Evolutionary conservation across 768 basidiomycete genomes (phyloP).

Genomic region (Mycena haematopus): DNA sequence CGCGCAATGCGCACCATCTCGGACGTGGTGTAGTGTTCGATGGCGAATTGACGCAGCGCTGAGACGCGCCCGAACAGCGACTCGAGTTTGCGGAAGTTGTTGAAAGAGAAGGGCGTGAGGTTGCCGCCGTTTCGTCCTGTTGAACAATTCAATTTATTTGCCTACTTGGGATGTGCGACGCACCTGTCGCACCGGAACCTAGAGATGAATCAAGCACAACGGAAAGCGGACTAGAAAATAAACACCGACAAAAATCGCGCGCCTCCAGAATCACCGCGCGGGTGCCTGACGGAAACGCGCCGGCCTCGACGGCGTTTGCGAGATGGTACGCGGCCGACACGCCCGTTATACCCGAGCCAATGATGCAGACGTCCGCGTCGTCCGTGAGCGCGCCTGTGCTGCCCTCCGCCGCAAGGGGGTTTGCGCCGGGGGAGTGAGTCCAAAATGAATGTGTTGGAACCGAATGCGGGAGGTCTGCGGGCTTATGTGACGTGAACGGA

Average conservation of each 20-base stretch:
- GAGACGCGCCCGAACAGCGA: slow-evolving; percentile 6
- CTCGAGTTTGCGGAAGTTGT: slow-evolving; percentile 5
- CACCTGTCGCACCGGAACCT: slow-evolving; percentile 84
- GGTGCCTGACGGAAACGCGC: slow-evolving; percentile 32
- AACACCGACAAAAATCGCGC: slow-evolving; percentile 79
- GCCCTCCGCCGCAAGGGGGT: slow-evolving; percentile 71
- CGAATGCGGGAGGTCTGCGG: slow-evolving; percentile 53
- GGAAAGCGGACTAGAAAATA: not conserved
- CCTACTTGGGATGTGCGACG: not conserved
- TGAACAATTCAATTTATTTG: not conserved
- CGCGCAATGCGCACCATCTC: slow-evolving; percentile 27
- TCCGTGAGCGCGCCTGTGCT: slow-evolving; percentile 63
- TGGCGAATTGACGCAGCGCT: slow-evolving; percentile 14
- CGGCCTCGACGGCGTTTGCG: slow-evolving; percentile 39
- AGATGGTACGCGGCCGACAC: slow-evolving; percentile 79
- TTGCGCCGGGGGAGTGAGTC: slow-evolving; percentile 63
- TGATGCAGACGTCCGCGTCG: slow-evolving; percentile 76
- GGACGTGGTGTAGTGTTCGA: slow-evolving; percentile 24
- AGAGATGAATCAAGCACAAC: not conserved
- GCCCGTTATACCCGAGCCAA: slow-evolving; percentile 84
- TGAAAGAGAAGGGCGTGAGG: slow-evolving; percentile 23
- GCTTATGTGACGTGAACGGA: slow-evolving; percentile 1
- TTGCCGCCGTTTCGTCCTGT: slow-evolving; percentile 29
- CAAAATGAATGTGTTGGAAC: slow-evolving; percentile 80
- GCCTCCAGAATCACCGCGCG: slow-evolving; percentile 82